Evolutionary conservation across 164 flowering plant species (phyloP), one percentile per base, ranked within the genome.

Genomic region (Paratinospora sagittata): DNA sequence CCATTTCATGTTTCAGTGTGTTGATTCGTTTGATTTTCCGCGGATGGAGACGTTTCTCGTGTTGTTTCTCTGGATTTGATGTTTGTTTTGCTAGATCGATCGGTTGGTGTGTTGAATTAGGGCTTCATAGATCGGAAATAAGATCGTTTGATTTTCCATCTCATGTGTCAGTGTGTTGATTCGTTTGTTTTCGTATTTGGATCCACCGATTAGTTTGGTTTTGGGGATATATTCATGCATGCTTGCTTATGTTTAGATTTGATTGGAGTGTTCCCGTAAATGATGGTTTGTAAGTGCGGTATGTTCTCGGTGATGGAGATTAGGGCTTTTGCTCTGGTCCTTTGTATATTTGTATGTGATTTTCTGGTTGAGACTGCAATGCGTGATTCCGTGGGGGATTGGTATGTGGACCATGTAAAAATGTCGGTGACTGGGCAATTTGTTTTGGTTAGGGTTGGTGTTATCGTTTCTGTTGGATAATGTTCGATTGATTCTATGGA

Each of bases 131-230:
- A 45, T 70, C 52, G 36, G 60, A 30, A 70, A 36, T 37, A 23
- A 9, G 34, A 68, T 68, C 61, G 26, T 10, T 4, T n/a, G n/a
- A n/a, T 52, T 52, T 30, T 21, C 10, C n/a, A n/a, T n/a, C n/a
- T n/a, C n/a, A n/a, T n/a, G n/a, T n/a, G n/a, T n/a, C n/a, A n/a
- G n/a, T n/a, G n/a, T n/a, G n/a, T n/a, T n/a, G n/a, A n/a, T n/a
- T n/a, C n/a, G n/a, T n/a, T 49, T 30, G 71, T 68, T 70, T n/a
- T 7, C 39, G 52, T 16, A 14, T 36, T 60, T 70, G 12, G 72
- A 60, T 57, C 45, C 62, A 19, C 23, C 11, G 13, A 23, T 23
- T 58, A n/a, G 27, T 69, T 55, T 69, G 13, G 30, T 7, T 58
- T 70, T 43, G 21, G 24, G 43, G 72, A 68, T 30, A 33, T 49